Evolutionary conservation across 2,329 filamentous ascomycete species (phyloP), one percentile per base, ranked within the genome.

Genomic region (Gyromitra esculenta): DNA sequence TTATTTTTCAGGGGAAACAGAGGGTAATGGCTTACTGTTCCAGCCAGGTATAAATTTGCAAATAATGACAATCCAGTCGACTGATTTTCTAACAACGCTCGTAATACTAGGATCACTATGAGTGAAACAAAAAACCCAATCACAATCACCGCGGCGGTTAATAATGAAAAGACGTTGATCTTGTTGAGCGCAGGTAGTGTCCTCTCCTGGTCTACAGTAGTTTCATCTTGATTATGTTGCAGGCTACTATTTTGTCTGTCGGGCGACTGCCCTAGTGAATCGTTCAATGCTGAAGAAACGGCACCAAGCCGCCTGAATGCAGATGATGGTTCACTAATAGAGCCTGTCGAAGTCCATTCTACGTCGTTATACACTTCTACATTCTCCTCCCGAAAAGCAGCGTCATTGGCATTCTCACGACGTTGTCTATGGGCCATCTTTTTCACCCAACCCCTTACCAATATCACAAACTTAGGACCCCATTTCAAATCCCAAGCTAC

Each of bases 11-110:
- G 2, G 6, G 4, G 7, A 48, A 50, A 15, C 3, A 59, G 37
- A 59, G 13, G 37, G 45, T 31, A 7, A 4, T 13, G 41, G 50
- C 72, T 65, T 45, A 90, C 87, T 1, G 91, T 93, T 0, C 91
- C 91, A 0, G 91, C 91, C 0, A 93, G 88, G 80, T 91, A 92
- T 83, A 93, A 87, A 82, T 92, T 93, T 1, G 90, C 86, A 80
- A 93, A 92, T 37, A 93, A 86, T 56, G 87, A 85, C 79, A 89
- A 89, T 0, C 87, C 82, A 0, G 89, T 82, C 0, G 88, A 85
- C 0, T 82, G 83, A 6, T 81, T 54, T 0, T 83, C 73, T 13
- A 86, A 63, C 77, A 81, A 85, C 82, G 81, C 86, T 45, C 86
- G 85, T 0, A 87, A 79, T 9, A 88, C 84, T 81, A 92, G 87